These are phyloP conservation scores for Mortierella hygrophila DNA, from an alignment of 192 early-diverging fungal species.

Conservation along the genomic window DNA sequence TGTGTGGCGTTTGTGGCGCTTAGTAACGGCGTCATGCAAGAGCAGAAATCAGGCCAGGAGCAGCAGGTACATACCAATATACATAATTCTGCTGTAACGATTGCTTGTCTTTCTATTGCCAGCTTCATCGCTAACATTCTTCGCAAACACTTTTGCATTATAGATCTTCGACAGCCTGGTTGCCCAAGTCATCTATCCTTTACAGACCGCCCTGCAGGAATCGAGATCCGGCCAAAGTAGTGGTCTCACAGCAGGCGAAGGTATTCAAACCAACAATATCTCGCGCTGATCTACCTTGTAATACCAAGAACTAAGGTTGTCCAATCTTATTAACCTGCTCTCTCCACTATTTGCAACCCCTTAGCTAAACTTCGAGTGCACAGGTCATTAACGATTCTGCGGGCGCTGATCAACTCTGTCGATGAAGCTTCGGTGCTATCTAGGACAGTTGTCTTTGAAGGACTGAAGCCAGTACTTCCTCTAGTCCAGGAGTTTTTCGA, in stretches of 20 bases:
- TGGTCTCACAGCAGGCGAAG: not conserved
- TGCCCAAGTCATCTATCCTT: slow-evolving; percentile 30
- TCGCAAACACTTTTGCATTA: not conserved
- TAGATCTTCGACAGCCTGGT: slow-evolving; percentile 34
- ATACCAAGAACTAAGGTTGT: no score
- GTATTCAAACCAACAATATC: not conserved
- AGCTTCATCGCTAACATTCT: not conserved
- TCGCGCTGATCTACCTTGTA: not conserved
- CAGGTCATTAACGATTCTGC: slow-evolving; percentile 23
- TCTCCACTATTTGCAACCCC: no score
- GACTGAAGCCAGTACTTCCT: slow-evolving; percentile 26
- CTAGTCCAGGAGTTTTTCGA: slow-evolving; percentile 47
- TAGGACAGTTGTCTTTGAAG: slow-evolving; percentile 35
- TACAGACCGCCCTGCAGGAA: slow-evolving; percentile 39
- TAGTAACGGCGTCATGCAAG: slow-evolving; percentile 28
- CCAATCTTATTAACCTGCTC: no score
- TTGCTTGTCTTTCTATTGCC: not conserved
- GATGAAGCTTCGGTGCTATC: slow-evolving; percentile 21
- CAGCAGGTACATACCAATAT: slow-evolving; percentile 8
- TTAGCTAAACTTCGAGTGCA: slow-evolving; percentile 44
- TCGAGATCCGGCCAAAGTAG: slow-evolving; percentile 13
- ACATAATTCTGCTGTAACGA: not conserved
- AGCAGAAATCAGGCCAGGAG: slow-evolving; percentile 21
- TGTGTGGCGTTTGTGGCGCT: slow-evolving; percentile 31
- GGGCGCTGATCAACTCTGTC: slow-evolving; percentile 23